These are phyloP conservation scores for Coemansia aciculifera DNA, from an alignment of 192 early-diverging fungal species.

Conservation along the genomic window DNA sequence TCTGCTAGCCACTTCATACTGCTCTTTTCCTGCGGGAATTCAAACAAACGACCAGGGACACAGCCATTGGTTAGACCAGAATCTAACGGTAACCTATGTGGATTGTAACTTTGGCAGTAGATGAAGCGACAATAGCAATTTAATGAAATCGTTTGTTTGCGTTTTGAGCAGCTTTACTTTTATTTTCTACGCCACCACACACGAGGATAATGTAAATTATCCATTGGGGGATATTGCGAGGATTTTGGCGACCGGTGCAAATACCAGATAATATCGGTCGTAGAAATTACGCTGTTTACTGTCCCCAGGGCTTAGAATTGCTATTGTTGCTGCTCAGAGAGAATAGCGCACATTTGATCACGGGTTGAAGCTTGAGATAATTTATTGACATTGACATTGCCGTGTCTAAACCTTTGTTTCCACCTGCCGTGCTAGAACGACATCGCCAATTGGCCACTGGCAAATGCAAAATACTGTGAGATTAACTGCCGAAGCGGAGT, in stretches of 20 bases:
- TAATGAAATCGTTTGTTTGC: conserved; percentile 1
- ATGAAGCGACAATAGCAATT: background rate
- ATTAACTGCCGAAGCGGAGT: background rate
- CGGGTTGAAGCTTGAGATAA: background rate
- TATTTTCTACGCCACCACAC: conserved; percentile 29
- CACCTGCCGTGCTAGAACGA: background rate
- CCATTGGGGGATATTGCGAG: background rate
- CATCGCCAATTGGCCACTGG: background rate
- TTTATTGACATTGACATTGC: background rate
- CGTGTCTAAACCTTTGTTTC: background rate
- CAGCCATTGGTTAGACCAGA: background rate
- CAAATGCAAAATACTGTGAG: background rate
- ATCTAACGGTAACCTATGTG: conserved; percentile 5
- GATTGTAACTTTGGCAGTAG: conserved; percentile 7
- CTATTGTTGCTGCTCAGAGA: background rate
- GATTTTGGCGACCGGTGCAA: background rate
- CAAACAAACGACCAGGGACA: background rate
- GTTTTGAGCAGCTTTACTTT: conserved; percentile 25
- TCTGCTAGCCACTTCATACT: background rate
- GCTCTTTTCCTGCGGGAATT: background rate
- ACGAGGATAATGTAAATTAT: background rate
- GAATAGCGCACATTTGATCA: background rate
- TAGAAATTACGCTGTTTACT: background rate
- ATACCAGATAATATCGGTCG: background rate
- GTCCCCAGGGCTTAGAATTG: background rate